phyloP scores from a whole-genome alignment of 23 red algal species.

The Gracilaria caudata region DNA sequence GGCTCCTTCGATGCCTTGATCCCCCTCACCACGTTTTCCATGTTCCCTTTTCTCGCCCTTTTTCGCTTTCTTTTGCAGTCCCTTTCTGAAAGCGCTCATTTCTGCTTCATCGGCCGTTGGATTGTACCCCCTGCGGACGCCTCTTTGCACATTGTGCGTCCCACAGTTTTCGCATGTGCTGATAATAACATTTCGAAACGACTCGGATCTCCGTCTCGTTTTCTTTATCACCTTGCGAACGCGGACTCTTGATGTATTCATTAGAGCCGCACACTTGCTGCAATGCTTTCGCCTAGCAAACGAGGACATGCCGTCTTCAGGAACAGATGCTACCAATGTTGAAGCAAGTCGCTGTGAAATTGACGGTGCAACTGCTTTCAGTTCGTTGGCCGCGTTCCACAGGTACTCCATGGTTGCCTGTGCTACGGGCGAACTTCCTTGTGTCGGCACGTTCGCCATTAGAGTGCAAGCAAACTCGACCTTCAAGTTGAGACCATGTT shows the following conservation, averaged over 20 bases:
- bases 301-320: constrained; percentile 29
- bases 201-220: neutral
- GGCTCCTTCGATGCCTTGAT: neutral
- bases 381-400: constrained; percentile 40
- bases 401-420: constrained; percentile 11
- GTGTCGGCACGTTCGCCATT: neutral
- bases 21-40: neutral
- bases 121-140: constrained; percentile 3
- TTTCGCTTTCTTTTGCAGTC: neutral
- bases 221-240: constrained; percentile 20
- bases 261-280: constrained; percentile 16
- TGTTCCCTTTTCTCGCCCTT: neutral
- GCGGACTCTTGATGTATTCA: constrained; percentile 11
- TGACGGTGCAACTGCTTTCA: constrained; percentile 14
- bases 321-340: neutral
- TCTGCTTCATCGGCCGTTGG: neutral
- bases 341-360: constrained; percentile 20
- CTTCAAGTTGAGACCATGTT: too few relatives aligned
- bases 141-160: neutral
- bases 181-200: constrained; percentile 12
- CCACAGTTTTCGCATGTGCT: constrained; percentile 33
- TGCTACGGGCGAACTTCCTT: neutral
- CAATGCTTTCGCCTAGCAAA: constrained; percentile 49
- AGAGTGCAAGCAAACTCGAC: neutral
- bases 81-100: neutral